Base-by-base conservation (phyloP, 306 rosid genomes). In the Vigna trinervia region DNA sequence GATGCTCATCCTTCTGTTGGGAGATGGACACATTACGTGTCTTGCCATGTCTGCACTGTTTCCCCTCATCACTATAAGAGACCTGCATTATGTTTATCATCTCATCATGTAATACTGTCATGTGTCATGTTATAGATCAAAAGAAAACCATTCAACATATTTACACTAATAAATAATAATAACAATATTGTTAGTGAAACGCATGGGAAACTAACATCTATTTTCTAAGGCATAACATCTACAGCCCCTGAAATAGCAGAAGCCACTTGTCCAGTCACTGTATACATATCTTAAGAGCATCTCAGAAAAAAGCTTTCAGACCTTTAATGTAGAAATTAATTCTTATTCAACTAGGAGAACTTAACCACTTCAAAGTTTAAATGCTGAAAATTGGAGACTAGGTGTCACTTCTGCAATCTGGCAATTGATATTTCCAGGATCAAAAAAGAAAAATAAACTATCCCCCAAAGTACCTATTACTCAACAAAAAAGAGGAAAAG, bases 41-140 rank as follows among this genome's bases (percentile, higher is more conserved):
- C 91, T 83, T 61, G 98, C 91, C 88, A 87, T 91, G 77, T 93
- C 97, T 14, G 89, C 87, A 32, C 98, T 93, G 88, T 93, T 85
- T 78, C 98, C 98, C 61, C 93, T 91, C 97, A 91, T 87, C 66
- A 89, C 98, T 61, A 93, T 22, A 78, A 93, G 95, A 65, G 98
- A 91, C 80, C 98, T 93, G 85, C 82, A 79, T 73, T 72, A 45
- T 19, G 53, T 68, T 74, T 71, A 43, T 15, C 30, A 77, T 54
- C 61, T 47, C 46, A 66, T 78, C 76, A 30, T 30, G 34, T 4
- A 30, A 30, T 26, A 26, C 28, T 26, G 28, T 26, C 28, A 26
- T 26, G 28, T 26, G 28, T 26, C 28, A 26, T 30, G 4, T 30
- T 30, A n/a, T 4, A 10, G 34, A 58, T 5, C 39, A 54, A 30